Base-by-base conservation (phyloP, 2,329 filamentous ascomycete genomes). In the Cryphonectria parasitica region DNA sequence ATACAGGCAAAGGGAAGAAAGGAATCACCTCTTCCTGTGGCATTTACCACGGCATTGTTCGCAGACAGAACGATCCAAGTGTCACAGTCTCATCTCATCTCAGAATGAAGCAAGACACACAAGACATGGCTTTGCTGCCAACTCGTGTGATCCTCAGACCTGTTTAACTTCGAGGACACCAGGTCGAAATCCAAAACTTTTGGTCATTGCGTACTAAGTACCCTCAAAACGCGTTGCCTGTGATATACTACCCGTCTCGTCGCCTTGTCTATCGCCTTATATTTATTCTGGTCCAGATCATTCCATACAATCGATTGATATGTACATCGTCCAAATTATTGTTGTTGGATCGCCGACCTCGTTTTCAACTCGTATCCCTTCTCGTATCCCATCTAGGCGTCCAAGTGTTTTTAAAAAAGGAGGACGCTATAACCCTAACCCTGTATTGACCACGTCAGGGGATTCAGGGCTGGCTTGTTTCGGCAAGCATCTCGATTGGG, bases 71-170 rank as follows among this genome's bases (percentile, higher is more conserved):
- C 19, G 41, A 52, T 36, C 13, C 19, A 28, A 13, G 60, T 68
- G 56, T 54, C 34, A 43, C 69, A 36, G 69, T 39, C 65, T 22
- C 22, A n/a, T 49, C 45, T 49, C 54, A 64, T 66, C 58, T 66
- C 63, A 60, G 49, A 63, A 52, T 63, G 67, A 66, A 69, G 69
- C 67, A 41, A 69, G 67, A 71, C 67, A 69, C 63, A 71, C 69
- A 69, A 56, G 62, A 39, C 62, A 60, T 66, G 15, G 19, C 43
- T 61, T 45, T 17, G 11, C n/a, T 17, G 15, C 54, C 25, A 31
- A 34, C 54, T 15, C 25, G 13, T 17, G 28, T 31, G 13, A 31
- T 56, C 52, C 52, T 31, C 4, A 3, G 28, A 28, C 25, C 28
- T 31, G 15, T 13, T 2, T 34, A 17, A 31, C 6, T 17, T 31